Evolutionary conservation across 345 rosid genomes (phyloP).

Genomic region (Eucalyptus victrix): DNA sequence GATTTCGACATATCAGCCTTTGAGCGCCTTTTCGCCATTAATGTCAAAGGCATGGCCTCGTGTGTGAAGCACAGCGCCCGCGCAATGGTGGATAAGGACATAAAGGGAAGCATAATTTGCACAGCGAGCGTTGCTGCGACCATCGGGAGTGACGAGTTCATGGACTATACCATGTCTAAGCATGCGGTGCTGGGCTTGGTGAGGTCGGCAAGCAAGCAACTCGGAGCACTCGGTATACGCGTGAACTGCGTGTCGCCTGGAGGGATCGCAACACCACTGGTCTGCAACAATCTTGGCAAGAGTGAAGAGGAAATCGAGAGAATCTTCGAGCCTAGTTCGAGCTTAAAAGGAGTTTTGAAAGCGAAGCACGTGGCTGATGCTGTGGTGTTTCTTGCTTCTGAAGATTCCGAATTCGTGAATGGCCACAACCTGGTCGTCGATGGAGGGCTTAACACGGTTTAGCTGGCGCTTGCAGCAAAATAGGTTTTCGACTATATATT

Average conservation of each 20-base stretch:
- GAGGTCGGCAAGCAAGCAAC: constrained; percentile 20
- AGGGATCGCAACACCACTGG: constrained; percentile 11
- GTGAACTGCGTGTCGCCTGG: constrained; percentile 32
- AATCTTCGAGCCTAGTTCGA: background rate
- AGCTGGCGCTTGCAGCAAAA: background rate
- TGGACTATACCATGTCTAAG: constrained; percentile 21
- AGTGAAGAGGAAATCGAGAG: constrained; percentile 1
- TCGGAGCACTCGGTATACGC: constrained; percentile 29
- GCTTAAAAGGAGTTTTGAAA: constrained; percentile 15
- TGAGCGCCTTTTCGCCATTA: constrained; percentile 3
- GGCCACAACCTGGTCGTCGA: constrained; percentile 8
- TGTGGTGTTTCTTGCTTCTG: constrained; percentile 21
- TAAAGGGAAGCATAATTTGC: constrained; percentile 29
- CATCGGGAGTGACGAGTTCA: background rate
- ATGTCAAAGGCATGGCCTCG: background rate
- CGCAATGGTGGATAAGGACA: constrained; percentile 14
- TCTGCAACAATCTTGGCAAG: background rate
- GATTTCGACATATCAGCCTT: background rate
- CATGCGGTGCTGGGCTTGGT: constrained; percentile 25
- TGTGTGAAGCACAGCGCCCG: constrained; percentile 11
- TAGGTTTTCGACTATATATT: no score
- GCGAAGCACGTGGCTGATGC: constrained; percentile 18
- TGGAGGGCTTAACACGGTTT: background rate
- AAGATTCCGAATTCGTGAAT: constrained; percentile 13
- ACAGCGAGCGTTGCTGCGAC: constrained; percentile 10